Conservation (phyloP, 2,329 filamentous ascomycete genomes). For the Fusarium napiforme region DNA sequence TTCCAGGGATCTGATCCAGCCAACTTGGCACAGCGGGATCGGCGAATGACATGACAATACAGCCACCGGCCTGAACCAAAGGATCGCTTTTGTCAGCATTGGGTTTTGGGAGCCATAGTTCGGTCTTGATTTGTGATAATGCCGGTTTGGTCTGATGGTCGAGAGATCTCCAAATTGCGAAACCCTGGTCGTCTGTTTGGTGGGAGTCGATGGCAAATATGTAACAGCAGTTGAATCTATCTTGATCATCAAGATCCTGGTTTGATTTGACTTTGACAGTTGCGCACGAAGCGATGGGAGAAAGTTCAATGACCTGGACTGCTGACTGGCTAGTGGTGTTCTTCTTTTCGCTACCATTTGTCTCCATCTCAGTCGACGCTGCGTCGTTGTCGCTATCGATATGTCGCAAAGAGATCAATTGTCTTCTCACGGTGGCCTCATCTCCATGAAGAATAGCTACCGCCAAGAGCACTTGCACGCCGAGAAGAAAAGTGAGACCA, state of each 20-base stretch:
- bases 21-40: background rate
- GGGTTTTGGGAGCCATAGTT: constrained; percentile 1
- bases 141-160: background rate
- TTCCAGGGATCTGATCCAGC: background rate
- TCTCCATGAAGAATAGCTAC: constrained; percentile 1
- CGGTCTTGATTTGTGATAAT: background rate
- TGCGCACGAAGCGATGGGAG: background rate
- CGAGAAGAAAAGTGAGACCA: constrained; percentile 12
- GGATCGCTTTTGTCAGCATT: background rate
- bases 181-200: background rate
- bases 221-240: background rate
- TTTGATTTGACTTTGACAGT: background rate
- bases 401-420: background rate
- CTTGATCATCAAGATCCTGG: fast-evolving
- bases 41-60: constrained; percentile 2
- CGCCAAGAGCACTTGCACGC: constrained; percentile 5
- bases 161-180: background rate
- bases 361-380: fast-evolving
- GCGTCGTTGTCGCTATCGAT: background rate
- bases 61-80: background rate
- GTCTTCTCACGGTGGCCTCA: constrained; percentile 6
- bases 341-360: too few relatives aligned
- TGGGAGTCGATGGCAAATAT: background rate
- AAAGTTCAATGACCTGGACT: background rate
- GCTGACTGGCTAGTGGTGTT: fast-evolving